These are phyloP conservation scores for Barnettozyma sucrosica DNA, from an alignment of 805 yeast species.

Conservation along the genomic window DNA sequence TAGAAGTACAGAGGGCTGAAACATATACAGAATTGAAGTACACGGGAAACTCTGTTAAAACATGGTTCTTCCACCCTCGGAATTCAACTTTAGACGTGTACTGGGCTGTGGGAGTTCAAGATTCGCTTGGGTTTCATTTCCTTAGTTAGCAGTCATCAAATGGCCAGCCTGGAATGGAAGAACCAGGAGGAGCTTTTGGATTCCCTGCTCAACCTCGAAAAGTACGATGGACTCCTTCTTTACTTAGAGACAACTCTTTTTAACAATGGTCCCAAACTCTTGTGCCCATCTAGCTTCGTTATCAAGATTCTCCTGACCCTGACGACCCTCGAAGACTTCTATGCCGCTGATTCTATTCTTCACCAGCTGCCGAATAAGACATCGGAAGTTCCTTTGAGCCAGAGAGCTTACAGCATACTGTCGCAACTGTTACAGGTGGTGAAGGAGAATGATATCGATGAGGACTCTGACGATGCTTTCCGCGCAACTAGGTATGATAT, in stretches of 20 bases:
- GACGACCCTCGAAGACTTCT: conserved; percentile 28
- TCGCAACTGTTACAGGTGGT: conserved; percentile 15
- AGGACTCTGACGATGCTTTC: conserved; percentile 4
- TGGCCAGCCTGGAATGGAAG: conserved; percentile 3
- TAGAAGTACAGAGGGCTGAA: no score
- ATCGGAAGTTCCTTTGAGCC: conserved; percentile 26
- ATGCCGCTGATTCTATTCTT: conserved; percentile 19
- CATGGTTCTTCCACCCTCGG: background rate
- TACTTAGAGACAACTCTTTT: conserved; percentile 28
- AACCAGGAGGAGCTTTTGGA: conserved; percentile 16
- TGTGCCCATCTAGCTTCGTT: conserved; percentile 30
- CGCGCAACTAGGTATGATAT: background rate
- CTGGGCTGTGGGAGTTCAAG: no score
- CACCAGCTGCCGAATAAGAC: conserved; percentile 24
- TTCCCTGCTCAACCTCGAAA: conserved; percentile 23
- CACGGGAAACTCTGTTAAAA: no score
- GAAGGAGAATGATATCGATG: conserved; percentile 4
- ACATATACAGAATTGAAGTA: no score
- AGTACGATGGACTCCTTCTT: conserved; percentile 32
- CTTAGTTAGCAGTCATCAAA: background rate
- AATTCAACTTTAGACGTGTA: background rate
- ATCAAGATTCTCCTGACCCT: conserved; percentile 32
- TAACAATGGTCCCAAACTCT: conserved; percentile 21
- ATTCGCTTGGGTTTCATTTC: no score
- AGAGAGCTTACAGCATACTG: conserved; percentile 31